Conservation (phyloP, 208 protist species). For the Trypanosoma mega region DNA sequence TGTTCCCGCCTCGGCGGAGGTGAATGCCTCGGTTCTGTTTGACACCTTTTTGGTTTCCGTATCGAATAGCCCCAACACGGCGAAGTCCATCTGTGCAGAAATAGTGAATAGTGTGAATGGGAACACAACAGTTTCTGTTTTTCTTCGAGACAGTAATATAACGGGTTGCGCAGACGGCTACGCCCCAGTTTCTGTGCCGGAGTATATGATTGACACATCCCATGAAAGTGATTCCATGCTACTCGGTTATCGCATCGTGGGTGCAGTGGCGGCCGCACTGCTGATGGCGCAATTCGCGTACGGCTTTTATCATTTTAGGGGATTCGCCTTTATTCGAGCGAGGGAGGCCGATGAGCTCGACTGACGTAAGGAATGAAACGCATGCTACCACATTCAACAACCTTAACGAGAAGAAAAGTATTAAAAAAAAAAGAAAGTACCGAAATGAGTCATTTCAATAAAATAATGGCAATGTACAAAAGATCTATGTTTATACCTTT, state of each 20-base stretch:
- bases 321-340: neutral
- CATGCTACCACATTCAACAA: neutral
- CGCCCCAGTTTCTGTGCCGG: neutral
- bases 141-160: neutral
- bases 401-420: neutral
- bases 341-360: neutral
- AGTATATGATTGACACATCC: neutral
- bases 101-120: neutral
- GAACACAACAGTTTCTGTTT: neutral
- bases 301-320: neutral
- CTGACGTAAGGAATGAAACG: neutral
- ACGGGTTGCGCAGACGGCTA: neutral
- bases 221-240: neutral
- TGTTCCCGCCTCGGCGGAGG: neutral
- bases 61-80: neutral
- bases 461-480: neutral
- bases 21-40: slow-evolving; percentile 5
- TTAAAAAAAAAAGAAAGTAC: neutral
- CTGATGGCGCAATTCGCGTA: slow-evolving; percentile 8
- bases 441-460: too few species aligned
- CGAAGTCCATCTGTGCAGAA: neutral
- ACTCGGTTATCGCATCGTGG: slow-evolving; percentile 10
- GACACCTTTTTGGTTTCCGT: slow-evolving; percentile 7
- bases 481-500: neutral
- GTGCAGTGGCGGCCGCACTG: neutral